Evolutionary conservation across 2,329 filamentous ascomycete genomes (phyloP), one percentile per base, ranked within the genome.

Genomic region (Lithohypha guttulata): DNA sequence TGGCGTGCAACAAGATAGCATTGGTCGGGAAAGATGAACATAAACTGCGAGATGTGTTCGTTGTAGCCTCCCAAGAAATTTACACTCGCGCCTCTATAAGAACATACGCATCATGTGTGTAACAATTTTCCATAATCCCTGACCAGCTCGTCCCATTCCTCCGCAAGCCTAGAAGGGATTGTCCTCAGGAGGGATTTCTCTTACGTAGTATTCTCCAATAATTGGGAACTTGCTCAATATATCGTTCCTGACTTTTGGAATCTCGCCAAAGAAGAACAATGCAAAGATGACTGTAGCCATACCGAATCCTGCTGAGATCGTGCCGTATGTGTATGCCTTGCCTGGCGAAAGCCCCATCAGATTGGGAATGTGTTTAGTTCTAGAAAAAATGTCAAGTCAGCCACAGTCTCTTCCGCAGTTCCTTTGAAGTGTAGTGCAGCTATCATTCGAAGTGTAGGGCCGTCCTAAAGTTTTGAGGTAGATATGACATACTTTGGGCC

Each of bases 221-320:
- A 77, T 57, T 5, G 75, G 75, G 18, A 78, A 53, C 61, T 75
- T 71, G 59, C 69, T 65, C 56, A 77, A 64, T 49, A 79, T 74
- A 55, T 79, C 75, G 51, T 70, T 66, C 55, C 73, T 65, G 31
- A 80, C 72, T 53, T 67, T 69, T 43, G 75, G 75, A 18, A 79
- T 66, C 51, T 77, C 75, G 51, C 72, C 70, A 61, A 79, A 73
- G 67, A 79, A 75, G 64, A 74, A 78, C 51, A 79, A 56, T 25
- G 70, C 72, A 59, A 74, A 73, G 55, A 73, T 62, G 47, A 71
- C 75, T 28, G 70, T 66, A 32, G 68, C 64, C 46, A 66, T 70
- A 48, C 72, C 75, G 59, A 78, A 77, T 32, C 64, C 64, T 39
- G 60, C 68, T 30, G 65, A 69, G 34, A 75, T 65, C 39, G 54